Base-by-base conservation (phyloP, 2,329 filamentous ascomycete genomes). In the Amphichorda felina region DNA sequence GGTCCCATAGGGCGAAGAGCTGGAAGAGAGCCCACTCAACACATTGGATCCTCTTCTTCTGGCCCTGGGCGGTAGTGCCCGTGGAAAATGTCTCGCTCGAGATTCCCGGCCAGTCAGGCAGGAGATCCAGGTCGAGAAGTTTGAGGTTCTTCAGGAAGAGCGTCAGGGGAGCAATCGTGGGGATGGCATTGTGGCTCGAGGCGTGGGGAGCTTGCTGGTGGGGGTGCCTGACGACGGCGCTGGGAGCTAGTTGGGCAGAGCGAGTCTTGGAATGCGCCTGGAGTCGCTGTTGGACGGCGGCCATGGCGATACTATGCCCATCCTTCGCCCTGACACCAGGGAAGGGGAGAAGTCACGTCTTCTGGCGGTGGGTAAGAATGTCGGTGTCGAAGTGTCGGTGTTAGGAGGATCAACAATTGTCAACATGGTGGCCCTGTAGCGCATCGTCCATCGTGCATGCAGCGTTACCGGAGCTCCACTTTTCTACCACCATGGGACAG, bases 11-110 rank as follows among this genome's bases (percentile, higher is more conserved):
- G 26, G 72, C 68, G 55, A 94, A 94, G 11, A 98, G 70, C 35
- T 84, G 79, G 56, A 82, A 94, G n/a, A 96, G 64, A 1, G 81
- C 76, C 86, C 89, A 96, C 63, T 98, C 91, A 26, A 88, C 75
- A 40, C 76, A 76, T 46, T 83, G 77, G 26, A 94, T 78, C 36
- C 89, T 75, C 55, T 80, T 81, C 59, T 89, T 91, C 56, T 89
- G 82, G 36, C 82, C 82, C 42, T 80, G 77, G 0, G 70, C 68
- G 47, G 83, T 72, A 38, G 35, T 34, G 5, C 69, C 77, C 4
- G 68, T 64, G 3, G 75, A 73, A 51, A 96, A 85, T 2, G 81
- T 82, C 34, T 79, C 67, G 0, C 68, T 53, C 1, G 73, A 77
- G 38, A 95, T 82, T 14, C 61, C 68, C 0, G 89, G 89, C 83